Conservation (phyloP, 1,139 yeast genomes). For the Blastobotrys proliferans region DNA sequence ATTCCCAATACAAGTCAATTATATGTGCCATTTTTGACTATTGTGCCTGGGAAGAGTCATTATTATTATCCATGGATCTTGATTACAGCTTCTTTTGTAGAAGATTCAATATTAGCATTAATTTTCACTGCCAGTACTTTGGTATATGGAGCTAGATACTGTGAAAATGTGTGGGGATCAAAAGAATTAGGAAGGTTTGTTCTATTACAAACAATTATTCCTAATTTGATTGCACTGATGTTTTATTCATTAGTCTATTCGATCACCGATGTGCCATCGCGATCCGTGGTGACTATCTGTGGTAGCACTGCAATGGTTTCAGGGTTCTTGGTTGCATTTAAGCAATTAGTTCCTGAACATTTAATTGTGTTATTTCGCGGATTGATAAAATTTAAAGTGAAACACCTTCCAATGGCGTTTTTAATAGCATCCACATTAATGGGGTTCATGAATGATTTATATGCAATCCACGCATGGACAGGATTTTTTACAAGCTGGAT, state of each 20-base stretch:
- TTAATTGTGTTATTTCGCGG: slow-evolving; percentile 66
- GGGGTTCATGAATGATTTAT: slow-evolving; percentile 22
- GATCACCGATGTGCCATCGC: slow-evolving; percentile 9
- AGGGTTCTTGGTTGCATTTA: slow-evolving; percentile 79
- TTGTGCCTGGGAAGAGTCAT: slow-evolving; percentile 57
- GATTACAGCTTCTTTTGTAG: slow-evolving; percentile 67
- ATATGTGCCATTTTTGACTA: slow-evolving; percentile 57
- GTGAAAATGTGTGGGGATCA: slow-evolving; percentile 55
- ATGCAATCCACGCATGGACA: slow-evolving; percentile 54
- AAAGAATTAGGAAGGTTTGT: slow-evolving; percentile 59
- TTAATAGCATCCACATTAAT: slow-evolving; percentile 35
- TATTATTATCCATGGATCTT: slow-evolving; percentile 72
- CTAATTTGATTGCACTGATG: slow-evolving; percentile 40
- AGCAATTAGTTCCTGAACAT: slow-evolving; percentile 87
- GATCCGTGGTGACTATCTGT: slow-evolving; percentile 42
- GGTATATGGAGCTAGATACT: slow-evolving; percentile 50
- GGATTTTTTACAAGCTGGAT: slow-evolving; percentile 70
- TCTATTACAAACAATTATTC: slow-evolving; percentile 51
- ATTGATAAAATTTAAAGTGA: slow-evolving; percentile 54
- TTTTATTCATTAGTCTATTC: slow-evolving; percentile 15
- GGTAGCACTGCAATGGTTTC: slow-evolving; percentile 72
- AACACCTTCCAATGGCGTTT: slow-evolving; percentile 68
- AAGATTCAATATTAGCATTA: slow-evolving; percentile 51
- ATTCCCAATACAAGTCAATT: slow-evolving; percentile 33
- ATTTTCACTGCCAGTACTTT: slow-evolving; percentile 48